Evolutionary conservation across 352 stramenopile genomes (phyloP).

Genomic region (Phytophthora cactorum): DNA sequence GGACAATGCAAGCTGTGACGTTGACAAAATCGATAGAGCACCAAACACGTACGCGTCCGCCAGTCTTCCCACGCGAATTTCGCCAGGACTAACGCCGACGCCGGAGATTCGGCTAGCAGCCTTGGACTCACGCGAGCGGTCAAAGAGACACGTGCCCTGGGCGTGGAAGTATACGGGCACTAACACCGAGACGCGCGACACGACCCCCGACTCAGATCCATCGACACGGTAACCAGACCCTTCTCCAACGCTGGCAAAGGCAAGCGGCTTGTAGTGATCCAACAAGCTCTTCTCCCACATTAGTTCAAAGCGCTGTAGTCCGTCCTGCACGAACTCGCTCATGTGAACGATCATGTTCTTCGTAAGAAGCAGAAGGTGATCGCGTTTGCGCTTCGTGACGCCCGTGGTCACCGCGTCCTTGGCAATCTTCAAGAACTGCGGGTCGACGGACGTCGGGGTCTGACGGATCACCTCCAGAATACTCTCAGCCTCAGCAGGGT

Average conservation of each 20-base stretch:
- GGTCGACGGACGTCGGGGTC: constrained; percentile 55
- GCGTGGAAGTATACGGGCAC: constrained; percentile 83
- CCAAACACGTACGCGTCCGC: constrained; percentile 85
- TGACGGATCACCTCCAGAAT: constrained; percentile 69
- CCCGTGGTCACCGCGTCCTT: constrained; percentile 71
- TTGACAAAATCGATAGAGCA: constrained; percentile 83
- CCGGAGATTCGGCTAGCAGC: constrained; percentile 58
- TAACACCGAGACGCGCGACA: constrained; percentile 78
- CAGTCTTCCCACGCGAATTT: constrained; percentile 69
- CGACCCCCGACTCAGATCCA: constrained; percentile 50
- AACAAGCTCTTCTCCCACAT: constrained; percentile 88
- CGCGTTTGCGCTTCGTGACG: constrained; percentile 67
- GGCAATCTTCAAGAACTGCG: constrained; percentile 69
- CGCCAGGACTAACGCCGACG: constrained; percentile 68
- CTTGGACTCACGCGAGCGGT: constrained; percentile 65
- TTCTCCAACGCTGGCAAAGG: constrained; percentile 75
- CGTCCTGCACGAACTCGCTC: constrained; percentile 85
- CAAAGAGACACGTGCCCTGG: constrained; percentile 81
- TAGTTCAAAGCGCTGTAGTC: constrained; percentile 79
- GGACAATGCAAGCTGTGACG: constrained; percentile 72
- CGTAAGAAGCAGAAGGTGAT: constrained; percentile 79
- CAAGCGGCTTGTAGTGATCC: constrained; percentile 80
- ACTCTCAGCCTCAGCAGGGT: constrained; percentile 69
- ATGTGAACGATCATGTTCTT: constrained; percentile 89
- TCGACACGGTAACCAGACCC: constrained; percentile 77